Conservation (phyloP, 2,329 filamentous ascomycete genomes). For the Monosporascus cannonballus region DNA sequence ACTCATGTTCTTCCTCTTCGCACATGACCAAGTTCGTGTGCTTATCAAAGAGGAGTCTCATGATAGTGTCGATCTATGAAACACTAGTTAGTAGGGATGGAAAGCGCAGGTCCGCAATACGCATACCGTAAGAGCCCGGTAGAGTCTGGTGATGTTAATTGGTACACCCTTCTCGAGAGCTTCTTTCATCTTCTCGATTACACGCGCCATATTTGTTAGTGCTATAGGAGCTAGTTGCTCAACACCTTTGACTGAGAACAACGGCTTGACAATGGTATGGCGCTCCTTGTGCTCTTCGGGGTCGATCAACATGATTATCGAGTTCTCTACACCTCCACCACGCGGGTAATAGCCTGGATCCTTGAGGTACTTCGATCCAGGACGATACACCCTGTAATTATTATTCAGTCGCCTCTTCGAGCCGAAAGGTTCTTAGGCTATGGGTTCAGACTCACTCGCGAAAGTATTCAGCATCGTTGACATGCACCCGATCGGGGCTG, state of each 20-base stretch:
- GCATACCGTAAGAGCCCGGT: slow-evolving; percentile 7
- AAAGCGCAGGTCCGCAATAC: background rate
- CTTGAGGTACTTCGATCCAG: slow-evolving; percentile 5
- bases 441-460: background rate
- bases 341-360: slow-evolving; percentile 8
- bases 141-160: slow-evolving; percentile 8
- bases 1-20: slow-evolving; percentile 4
- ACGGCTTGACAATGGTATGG: slow-evolving; percentile 2
- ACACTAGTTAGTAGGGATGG: background rate
- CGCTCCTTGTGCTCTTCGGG: slow-evolving; percentile 4
- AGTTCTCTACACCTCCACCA: slow-evolving; percentile 7
- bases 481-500: background rate
- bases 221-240: slow-evolving; percentile 4
- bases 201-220: slow-evolving; percentile 3
- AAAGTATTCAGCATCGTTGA: background rate
- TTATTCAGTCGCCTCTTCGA: background rate
- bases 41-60: slow-evolving; percentile 7
- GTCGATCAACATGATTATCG: slow-evolving; percentile 7
- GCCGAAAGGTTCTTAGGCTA: background rate
- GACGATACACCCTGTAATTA: slow-evolving; percentile 4
- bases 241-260: slow-evolving; percentile 7
- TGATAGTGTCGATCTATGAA: slow-evolving; percentile 9
- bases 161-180: slow-evolving; percentile 5
- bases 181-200: slow-evolving; percentile 2
- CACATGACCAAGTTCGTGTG: slow-evolving; percentile 3